phyloP scores from a whole-genome alignment of 257 asterid genomes.

The Nicotiana tabacum region DNA sequence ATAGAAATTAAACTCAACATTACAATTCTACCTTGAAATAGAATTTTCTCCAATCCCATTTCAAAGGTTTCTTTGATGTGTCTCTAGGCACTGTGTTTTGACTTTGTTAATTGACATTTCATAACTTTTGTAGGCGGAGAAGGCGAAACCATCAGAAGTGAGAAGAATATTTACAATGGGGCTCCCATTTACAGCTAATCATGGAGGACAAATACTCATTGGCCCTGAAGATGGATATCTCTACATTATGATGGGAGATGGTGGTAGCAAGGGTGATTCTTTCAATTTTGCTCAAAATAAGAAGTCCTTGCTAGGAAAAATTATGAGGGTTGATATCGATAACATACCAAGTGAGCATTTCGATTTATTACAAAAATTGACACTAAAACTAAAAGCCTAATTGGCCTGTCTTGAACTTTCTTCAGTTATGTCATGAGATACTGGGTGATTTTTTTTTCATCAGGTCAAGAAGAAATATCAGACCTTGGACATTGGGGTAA shows the following conservation, averaged over 20 bases:
- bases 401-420: background rate
- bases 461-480: constrained; percentile 53
- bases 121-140: constrained; percentile 39
- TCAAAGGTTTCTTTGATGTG: background rate
- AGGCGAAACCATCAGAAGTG: constrained; percentile 57
- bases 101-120: background rate
- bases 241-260: constrained; percentile 86
- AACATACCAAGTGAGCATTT: constrained; percentile 59
- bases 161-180: constrained; percentile 82
- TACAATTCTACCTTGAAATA: background rate
- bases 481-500: constrained; percentile 76
- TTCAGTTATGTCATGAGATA: background rate
- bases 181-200: constrained; percentile 56
- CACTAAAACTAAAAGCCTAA: background rate
- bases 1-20: no score
- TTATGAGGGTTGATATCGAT: constrained; percentile 73
- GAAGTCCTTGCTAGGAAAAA: constrained; percentile 83
- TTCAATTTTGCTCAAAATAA: constrained; percentile 80
- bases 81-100: background rate
- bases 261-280: constrained; percentile 80
- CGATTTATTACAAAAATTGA: background rate
- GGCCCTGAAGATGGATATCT: constrained; percentile 81
- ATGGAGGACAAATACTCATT: constrained; percentile 90
- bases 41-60: background rate
- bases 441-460: background rate